Evolutionary conservation across 2,329 filamentous ascomycete genomes (phyloP).

Genomic region (Talaromyces rugulosus): DNA sequence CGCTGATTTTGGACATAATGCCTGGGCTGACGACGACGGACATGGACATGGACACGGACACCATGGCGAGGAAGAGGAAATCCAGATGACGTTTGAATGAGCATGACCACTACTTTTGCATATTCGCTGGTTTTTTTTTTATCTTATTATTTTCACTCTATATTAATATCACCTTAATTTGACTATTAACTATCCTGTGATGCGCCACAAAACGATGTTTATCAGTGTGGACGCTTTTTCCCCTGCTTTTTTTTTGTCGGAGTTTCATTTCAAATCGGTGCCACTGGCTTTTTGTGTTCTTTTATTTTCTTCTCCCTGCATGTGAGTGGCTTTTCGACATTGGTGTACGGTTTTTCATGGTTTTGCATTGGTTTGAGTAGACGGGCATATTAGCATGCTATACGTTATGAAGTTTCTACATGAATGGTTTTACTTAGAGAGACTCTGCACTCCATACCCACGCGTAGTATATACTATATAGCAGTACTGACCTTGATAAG

Average conservation of each 20-base stretch:
- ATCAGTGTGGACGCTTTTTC: neutral
- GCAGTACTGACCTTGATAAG: no score
- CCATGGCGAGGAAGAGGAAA: constrained; percentile 70
- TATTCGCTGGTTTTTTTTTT: neutral
- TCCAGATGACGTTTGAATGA: constrained; percentile 77
- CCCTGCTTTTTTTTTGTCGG: neutral
- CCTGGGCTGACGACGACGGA: constrained; percentile 68
- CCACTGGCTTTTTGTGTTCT: neutral
- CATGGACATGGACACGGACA: constrained; percentile 15
- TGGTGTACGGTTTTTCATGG: neutral
- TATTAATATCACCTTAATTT: neutral
- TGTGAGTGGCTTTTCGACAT: neutral
- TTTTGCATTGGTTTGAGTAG: neutral
- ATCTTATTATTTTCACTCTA: neutral
- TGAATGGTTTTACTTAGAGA: neutral
- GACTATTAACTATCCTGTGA: neutral
- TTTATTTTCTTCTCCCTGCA: neutral
- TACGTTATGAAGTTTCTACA: neutral
- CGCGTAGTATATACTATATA: no score
- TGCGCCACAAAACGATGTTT: neutral
- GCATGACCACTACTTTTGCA: neutral
- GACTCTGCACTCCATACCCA: neutral
- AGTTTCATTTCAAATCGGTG: neutral
- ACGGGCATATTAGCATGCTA: neutral
- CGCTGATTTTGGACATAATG: constrained; percentile 45